A percentile compares a stretch with the other conserved stretches of the same genome.
Conservation (phyloP, 2,329 filamentous ascomycete genomes). For the Apiospora koreana region DNA sequence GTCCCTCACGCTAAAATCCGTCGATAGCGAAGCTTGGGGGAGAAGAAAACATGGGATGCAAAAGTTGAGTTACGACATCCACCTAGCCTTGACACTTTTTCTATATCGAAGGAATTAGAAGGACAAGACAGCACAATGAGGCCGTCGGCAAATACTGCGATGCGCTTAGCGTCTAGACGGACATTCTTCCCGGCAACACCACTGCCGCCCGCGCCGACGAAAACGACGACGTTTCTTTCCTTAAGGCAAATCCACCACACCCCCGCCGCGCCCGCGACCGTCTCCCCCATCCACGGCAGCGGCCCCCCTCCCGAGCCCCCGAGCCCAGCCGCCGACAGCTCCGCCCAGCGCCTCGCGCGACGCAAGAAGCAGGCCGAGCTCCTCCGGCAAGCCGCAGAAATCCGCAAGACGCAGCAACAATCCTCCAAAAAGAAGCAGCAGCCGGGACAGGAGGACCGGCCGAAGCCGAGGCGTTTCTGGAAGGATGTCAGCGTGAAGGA, state of each 20-base stretch:
- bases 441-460: constrained; percentile 30
- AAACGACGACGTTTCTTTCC: background rate
- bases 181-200: background rate
- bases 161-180: background rate
- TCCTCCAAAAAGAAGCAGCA: constrained; percentile 28
- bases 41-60: background rate
- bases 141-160: background rate
- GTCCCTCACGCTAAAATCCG: background rate
- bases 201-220: background rate
- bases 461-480: constrained; percentile 78
- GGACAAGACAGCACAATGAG: background rate
- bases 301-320: constrained; percentile 63
- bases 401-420: constrained; percentile 31
- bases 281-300: constrained; percentile 54
- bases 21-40: background rate
- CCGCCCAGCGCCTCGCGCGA: constrained; percentile 46
- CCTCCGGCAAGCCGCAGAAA: constrained; percentile 51
- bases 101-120: background rate
- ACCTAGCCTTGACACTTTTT: background rate
- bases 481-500: constrained; percentile 75
- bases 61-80: background rate
- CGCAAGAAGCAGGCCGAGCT: constrained; percentile 56
- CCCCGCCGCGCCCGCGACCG: constrained; percentile 42
- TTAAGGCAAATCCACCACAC: constrained; percentile 30
- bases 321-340: constrained; percentile 38